Evolutionary conservation across 2,329 filamentous ascomycete genomes (phyloP).

Genomic region (Cryphonectria nitschkei): DNA sequence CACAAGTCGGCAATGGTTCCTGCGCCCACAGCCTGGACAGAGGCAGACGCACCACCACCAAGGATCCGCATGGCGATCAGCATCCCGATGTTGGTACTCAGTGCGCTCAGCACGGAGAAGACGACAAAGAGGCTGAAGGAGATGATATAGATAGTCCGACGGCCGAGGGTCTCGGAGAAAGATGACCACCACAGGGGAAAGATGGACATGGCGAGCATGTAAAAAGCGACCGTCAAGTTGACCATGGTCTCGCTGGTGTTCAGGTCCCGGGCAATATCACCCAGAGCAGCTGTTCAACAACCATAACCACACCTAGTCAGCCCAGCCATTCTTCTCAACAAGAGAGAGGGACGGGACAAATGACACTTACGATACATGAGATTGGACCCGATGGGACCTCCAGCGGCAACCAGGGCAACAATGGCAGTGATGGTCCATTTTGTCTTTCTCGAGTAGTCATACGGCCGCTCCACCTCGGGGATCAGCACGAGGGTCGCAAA

Average conservation of each 20-base stretch:
- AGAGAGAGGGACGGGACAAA: neutral
- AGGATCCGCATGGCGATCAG: constrained; percentile 77
- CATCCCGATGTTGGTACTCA: constrained; percentile 73
- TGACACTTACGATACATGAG: constrained; percentile 75
- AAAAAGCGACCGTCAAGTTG: constrained; percentile 77
- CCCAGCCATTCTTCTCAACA: neutral
- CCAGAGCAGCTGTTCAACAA: constrained; percentile 62
- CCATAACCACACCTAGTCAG: neutral
- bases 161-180: constrained; percentile 74
- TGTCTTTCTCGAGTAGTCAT: constrained; percentile 70
- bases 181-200: constrained; percentile 88
- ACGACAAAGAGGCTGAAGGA: constrained; percentile 75
- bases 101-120: constrained; percentile 70
- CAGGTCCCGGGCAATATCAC: constrained; percentile 65
- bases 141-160: constrained; percentile 76
- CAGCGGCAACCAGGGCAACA: constrained; percentile 75
- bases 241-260: constrained; percentile 66
- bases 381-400: constrained; percentile 80
- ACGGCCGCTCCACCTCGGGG: constrained; percentile 77
- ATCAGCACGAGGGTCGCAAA: constrained; percentile 72
- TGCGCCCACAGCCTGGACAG: constrained; percentile 80
- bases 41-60: constrained; percentile 75
- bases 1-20: constrained; percentile 84
- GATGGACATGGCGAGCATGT: constrained; percentile 82
- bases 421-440: constrained; percentile 87